Evolutionary conservation across 768 basidiomycete genomes (phyloP), one percentile per base, ranked within the genome.

Genomic region (Thelephora ganbajun): DNA sequence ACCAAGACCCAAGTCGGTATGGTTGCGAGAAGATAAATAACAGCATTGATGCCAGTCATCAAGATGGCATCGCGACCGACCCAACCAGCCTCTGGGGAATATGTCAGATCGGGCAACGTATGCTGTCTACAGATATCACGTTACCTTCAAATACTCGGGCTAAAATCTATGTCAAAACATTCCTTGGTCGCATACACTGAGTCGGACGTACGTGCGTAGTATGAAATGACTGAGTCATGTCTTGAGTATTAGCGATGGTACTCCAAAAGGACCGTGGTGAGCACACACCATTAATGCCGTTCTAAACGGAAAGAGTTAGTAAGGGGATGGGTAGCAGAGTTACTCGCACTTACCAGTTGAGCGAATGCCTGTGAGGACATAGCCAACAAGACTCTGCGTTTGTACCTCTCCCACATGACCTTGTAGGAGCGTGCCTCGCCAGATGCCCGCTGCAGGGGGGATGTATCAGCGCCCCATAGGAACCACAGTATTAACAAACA

Each of bases 351-450:
- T 53, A 90, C 91, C 58, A 96, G 68, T 59, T 96, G 93, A 37
- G 93, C 93, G 64, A 96, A 94, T 36, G 88, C 86, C 62, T 96
- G 93, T 48, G 89, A 89, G 16, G 85, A 88, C 88, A 93, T 93
- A 13, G 93, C 93, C 42, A 97, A 76, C 52, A 96, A 61, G 11
- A 98, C 91, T 33, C 92, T 72, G 26, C 81, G 79, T 57, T 83
- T 83, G 61, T 97, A 96, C 56, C 76, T 74, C 55, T 63, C 77
- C 90, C 92, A 97, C 80, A 98, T 86, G 35, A 71, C 70, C 26
- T 59, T 56, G 63, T 98, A 98, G 1, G 79, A 73, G 43, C 89
- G 73, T 39, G 69, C 81, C 52, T 84, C 88, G 19, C 80, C 83
- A 22, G 77, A 74, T 43, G 80, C 78, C 12, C 85, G 79, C 88